These are phyloP conservation scores for Carallia pectinifolia DNA, from an alignment of 345 rosid genomes.

Conservation along the genomic window DNA sequence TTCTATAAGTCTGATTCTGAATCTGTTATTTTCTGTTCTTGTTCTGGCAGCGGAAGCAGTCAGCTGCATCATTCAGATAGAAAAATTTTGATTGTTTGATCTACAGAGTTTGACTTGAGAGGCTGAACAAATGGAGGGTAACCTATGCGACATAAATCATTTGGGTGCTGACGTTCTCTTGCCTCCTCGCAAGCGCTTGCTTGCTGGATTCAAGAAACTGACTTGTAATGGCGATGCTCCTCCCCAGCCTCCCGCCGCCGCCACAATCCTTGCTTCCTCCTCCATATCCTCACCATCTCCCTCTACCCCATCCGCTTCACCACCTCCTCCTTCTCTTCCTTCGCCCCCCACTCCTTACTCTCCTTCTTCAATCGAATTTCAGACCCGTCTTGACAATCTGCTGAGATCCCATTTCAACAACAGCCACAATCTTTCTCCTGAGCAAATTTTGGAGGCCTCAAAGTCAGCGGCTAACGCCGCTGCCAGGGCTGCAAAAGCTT, in stretches of 20 bases:
- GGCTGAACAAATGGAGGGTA: conserved; percentile 56
- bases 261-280: not conserved
- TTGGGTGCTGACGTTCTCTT: conserved; percentile 75
- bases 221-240: conserved; percentile 44
- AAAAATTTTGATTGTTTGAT: conserved; percentile 10
- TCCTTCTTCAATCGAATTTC: conserved; percentile 45
- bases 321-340: conserved; percentile 26
- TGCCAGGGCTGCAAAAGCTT: conserved; percentile 56
- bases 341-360: conserved; percentile 2
- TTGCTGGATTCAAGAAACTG: conserved; percentile 90
- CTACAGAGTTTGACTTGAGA: conserved; percentile 15
- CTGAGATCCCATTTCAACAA: conserved; percentile 40
- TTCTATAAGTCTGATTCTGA: conserved; percentile 14
- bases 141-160: conserved; percentile 63
- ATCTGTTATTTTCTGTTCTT: conserved; percentile 5
- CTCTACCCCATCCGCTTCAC: conserved; percentile 25
- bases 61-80: conserved; percentile 12
- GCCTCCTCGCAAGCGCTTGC: conserved; percentile 92
- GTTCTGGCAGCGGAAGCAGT: conserved; percentile 23
- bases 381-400: conserved; percentile 49
- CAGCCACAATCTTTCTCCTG: conserved; percentile 45
- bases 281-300: conserved; percentile 32
- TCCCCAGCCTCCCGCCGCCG: conserved; percentile 28
- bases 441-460: conserved; percentile 63
- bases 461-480: conserved; percentile 59